phyloP scores from a whole-genome alignment of 495 filamentous ascomycete genomes.

The Podospora australis region DNA sequence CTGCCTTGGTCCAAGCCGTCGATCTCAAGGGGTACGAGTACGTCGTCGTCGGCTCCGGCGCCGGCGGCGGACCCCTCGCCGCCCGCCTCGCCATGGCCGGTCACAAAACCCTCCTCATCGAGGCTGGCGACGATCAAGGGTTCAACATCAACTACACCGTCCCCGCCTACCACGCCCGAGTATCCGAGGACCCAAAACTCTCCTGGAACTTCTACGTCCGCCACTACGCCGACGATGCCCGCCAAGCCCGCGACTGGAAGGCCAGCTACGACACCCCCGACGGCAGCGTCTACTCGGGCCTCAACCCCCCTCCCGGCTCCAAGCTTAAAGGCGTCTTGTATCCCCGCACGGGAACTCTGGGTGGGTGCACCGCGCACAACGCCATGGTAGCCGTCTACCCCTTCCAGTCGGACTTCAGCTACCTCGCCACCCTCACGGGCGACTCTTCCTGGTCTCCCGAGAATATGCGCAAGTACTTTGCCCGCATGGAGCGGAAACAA shows the following conservation, averaged over 20 bases:
- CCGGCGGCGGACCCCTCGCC: slow-evolving; percentile 56
- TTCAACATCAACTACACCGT: slow-evolving; percentile 22
- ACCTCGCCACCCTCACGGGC: slow-evolving; percentile 42
- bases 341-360: slow-evolving; percentile 41
- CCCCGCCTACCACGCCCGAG: slow-evolving; percentile 16
- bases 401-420: slow-evolving; percentile 36
- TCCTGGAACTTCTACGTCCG: slow-evolving; percentile 43
- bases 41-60: slow-evolving; percentile 57
- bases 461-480: slow-evolving; percentile 47
- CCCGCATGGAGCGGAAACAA: slow-evolving; percentile 46
- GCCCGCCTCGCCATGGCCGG: slow-evolving; percentile 55
- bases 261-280: slow-evolving; percentile 31
- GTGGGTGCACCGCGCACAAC: slow-evolving; percentile 47
- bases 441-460: slow-evolving; percentile 40
- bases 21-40: slow-evolving; percentile 49
- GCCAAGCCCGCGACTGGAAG: slow-evolving; percentile 35
- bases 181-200: slow-evolving; percentile 26
- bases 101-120: slow-evolving; percentile 52
- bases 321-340: slow-evolving; percentile 41
- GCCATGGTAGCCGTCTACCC: slow-evolving; percentile 40
- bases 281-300: slow-evolving; percentile 30
- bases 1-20: slow-evolving; percentile 11
- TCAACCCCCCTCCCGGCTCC: slow-evolving; percentile 35
- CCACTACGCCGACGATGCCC: slow-evolving; percentile 35
- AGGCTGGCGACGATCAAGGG: slow-evolving; percentile 53